phyloP scores from a whole-genome alignment of 495 filamentous ascomycete species.

The Cairneyella variabilis region DNA sequence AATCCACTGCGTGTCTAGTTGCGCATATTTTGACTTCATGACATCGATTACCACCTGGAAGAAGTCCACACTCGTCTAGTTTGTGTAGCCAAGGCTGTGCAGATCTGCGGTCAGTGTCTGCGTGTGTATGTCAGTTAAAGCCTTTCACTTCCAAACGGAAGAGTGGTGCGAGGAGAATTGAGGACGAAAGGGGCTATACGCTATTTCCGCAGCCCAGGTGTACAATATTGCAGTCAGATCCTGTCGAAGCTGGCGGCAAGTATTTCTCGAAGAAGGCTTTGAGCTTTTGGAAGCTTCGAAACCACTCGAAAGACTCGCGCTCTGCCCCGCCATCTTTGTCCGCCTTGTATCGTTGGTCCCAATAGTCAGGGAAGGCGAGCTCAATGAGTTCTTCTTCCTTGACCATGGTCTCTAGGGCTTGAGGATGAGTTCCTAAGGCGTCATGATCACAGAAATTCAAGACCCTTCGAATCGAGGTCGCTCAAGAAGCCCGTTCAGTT shows the following conservation, averaged over 20 bases:
- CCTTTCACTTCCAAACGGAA: background rate
- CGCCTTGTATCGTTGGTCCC: slow-evolving; percentile 46
- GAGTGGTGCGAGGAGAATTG: background rate
- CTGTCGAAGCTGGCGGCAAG: slow-evolving; percentile 32
- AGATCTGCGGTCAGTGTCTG: slow-evolving; percentile 50
- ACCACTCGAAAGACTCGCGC: slow-evolving; percentile 45
- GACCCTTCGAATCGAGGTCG: too few species aligned
- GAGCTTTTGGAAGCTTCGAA: slow-evolving; percentile 43
- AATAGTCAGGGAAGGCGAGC: slow-evolving; percentile 43
- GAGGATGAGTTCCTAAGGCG: too few species aligned
- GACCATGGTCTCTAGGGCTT: too few species aligned
- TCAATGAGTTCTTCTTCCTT: slow-evolving; percentile 8
- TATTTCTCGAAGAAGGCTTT: slow-evolving; percentile 42
- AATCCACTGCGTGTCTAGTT: slow-evolving; percentile 35
- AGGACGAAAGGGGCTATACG: slow-evolving; percentile 26
- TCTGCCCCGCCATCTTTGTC: slow-evolving; percentile 19
- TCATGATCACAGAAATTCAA: too few species aligned
- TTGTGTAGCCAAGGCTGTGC: slow-evolving; percentile 40
- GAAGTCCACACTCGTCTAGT: slow-evolving; percentile 58
- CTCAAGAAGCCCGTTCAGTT: too few species aligned
- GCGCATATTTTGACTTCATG: slow-evolving; percentile 41
- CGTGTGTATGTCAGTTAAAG: slow-evolving; percentile 6
- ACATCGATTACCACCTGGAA: slow-evolving; percentile 46
- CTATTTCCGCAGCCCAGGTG: slow-evolving; percentile 60
- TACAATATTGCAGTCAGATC: slow-evolving; percentile 37